Evolutionary conservation across 495 filamentous ascomycete species (phyloP), one percentile per base, ranked within the genome.

Genomic region (Hyaloscypha bicolor): DNA sequence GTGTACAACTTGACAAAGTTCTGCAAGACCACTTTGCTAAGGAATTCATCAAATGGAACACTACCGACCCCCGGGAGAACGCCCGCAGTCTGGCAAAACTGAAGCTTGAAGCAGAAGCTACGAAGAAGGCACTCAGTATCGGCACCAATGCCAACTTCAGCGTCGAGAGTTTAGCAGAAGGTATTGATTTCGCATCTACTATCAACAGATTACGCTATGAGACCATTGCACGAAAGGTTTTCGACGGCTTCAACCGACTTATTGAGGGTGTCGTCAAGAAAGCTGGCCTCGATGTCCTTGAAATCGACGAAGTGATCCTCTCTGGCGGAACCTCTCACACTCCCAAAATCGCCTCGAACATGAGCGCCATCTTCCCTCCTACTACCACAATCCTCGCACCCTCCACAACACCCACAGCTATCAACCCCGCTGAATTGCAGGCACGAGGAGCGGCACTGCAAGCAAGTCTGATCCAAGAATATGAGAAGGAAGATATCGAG

Each of bases 11-110:
- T 39, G 95, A 99, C 79, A 85, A 94, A 73, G 88, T 96, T 42
- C 84, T 99, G 56, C 90, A 97, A 71, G 94, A 98, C 76, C 88
- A 97, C 83, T 97, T 97, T 73, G 90, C 95, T 65, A 98, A 99
- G 85, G 95, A 97, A 78, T 99, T 99, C 80, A 83, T 94, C 69
- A 97, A 98, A 86, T 93, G 96, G 82, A 81, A 94, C 77, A 93
- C 93, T 77, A 86, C 83, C 57, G 95, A 99, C 76, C 95, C 96
- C 30, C 85, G 95, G 66, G 85, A 90, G 75, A 90, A 93, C 71
- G 84, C 86, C 12, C 89, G 90, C 69, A 89, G 90, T 71, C 80
- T 97, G 57, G 94, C 96, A 19, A 99, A 97, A 84, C 81, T 99
- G 59, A 94, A 92, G 82, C 83, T 94, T 9, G 96, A 97, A 83